These are phyloP conservation scores for Citrullus amarus DNA, from an alignment of 306 rosid genomes.

Conservation along the genomic window DNA sequence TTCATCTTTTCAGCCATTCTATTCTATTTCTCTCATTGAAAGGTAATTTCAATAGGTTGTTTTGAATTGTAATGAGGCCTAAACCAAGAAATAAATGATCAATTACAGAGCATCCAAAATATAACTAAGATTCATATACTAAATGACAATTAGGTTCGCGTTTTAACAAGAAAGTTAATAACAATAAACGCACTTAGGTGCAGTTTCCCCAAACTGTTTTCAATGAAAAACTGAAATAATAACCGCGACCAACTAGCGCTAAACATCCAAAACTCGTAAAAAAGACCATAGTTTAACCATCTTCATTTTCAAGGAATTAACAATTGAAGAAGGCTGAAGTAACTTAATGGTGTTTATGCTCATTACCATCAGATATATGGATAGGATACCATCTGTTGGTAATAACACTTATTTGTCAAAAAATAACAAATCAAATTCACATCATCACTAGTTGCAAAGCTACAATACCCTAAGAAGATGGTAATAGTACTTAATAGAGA, in stretches of 20 bases:
- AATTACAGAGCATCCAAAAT: background rate
- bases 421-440: background rate
- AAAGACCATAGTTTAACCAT: background rate
- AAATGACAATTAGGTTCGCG: background rate
- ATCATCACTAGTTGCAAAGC: background rate
- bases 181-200: background rate
- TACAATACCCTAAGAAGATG: background rate
- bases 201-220: background rate
- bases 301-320: background rate
- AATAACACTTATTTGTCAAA: background rate
- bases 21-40: background rate
- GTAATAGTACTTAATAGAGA: background rate
- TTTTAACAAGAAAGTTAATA: background rate
- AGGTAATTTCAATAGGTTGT: background rate
- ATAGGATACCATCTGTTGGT: background rate
- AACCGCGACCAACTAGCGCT: background rate
- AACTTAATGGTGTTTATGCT: background rate
- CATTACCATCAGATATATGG: background rate
- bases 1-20: background rate
- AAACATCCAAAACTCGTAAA: background rate
- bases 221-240: background rate
- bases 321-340: background rate
- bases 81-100: background rate
- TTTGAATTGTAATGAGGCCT: background rate
- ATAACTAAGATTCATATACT: background rate